Base-by-base conservation (phyloP, 441 rosid genomes). In the Pelargonium australe region DNA sequence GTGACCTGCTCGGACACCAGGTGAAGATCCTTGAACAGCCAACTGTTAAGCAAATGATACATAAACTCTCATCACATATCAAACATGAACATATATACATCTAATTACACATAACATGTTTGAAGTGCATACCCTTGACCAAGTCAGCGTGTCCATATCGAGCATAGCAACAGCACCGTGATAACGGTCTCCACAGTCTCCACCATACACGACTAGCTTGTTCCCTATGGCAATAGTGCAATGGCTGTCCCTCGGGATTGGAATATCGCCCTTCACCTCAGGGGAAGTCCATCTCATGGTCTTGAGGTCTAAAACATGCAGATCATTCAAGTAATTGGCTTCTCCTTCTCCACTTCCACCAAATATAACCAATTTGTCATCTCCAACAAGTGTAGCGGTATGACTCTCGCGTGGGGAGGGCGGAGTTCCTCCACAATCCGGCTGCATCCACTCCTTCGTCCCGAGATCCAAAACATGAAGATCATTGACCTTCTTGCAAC, bases 311-410 rank as follows among this genome's bases (percentile, higher is more conserved):
- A 89, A 71, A 74, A 87, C 67, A 65, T 84, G 86, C 79, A 87
- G 73, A 78, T 89, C 95, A 60, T 84, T 89, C 75, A 89, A 77
- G 78, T 87, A 89, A 76, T 87, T 87, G 10, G 81, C 89, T 70
- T 82, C 87, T 1, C 95, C 90, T 78, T 89, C 90, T 34, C 95
- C 95, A 40, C 92, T 89, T 1, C 95, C 95, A 43, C 95, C 95
- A 31, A 89, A 89, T 40, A 89, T 65, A 69, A 87, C 81, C 64
- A 89, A 71, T 72, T 71, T 84, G 49, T 77, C 84, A 8, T 77
- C 83, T 9, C 79, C 83, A 37, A 81, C 23, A 11, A 89, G 82
- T 0, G 95, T 85, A 13, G 92, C 92, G 1, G 95, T 81, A 82
- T 89, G 95, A 47, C 90, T 85, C 73, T 89, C 95, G 0, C 92